Conservation (phyloP, 164 flowering plant genomes). For the Sextonia rubra region DNA sequence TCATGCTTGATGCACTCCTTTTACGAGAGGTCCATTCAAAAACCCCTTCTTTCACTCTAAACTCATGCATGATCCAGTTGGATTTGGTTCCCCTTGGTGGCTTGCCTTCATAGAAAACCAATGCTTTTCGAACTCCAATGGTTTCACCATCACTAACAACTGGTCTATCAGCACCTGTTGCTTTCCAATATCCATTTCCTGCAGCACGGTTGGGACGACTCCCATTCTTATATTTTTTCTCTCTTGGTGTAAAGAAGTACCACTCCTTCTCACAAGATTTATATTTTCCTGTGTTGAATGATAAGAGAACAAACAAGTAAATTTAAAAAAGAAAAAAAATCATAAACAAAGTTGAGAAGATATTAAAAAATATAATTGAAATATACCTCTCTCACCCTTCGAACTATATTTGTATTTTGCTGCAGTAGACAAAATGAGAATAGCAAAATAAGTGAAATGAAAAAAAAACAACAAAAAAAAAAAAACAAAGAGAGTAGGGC, state of each 20-base stretch:
- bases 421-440: too few species aligned
- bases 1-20: neutral
- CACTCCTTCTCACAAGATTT: neutral
- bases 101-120: slow-evolving; percentile 12
- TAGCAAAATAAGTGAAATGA: too few species aligned
- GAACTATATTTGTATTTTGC: too few species aligned
- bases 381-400: too few species aligned
- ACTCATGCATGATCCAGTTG: slow-evolving; percentile 18
- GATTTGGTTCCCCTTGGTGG: slow-evolving; percentile 2
- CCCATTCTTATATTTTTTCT: slow-evolving; percentile 10
- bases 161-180: slow-evolving; percentile 10
- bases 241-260: slow-evolving; percentile 15
- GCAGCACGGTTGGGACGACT: slow-evolving; percentile 5
- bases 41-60: neutral
- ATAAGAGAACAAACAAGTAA: neutral
- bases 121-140: slow-evolving; percentile 2
- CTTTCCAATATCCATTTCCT: slow-evolving; percentile 13
- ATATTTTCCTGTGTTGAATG: neutral
- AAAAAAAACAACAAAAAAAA: too few species aligned
- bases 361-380: too few species aligned
- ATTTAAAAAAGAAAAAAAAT: too few species aligned
- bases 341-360: neutral
- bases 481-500: too few species aligned
- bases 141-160: neutral
- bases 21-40: neutral